phyloP scores from a whole-genome alignment of 208 protist species.

The Leishmania braziliensis region DNA sequence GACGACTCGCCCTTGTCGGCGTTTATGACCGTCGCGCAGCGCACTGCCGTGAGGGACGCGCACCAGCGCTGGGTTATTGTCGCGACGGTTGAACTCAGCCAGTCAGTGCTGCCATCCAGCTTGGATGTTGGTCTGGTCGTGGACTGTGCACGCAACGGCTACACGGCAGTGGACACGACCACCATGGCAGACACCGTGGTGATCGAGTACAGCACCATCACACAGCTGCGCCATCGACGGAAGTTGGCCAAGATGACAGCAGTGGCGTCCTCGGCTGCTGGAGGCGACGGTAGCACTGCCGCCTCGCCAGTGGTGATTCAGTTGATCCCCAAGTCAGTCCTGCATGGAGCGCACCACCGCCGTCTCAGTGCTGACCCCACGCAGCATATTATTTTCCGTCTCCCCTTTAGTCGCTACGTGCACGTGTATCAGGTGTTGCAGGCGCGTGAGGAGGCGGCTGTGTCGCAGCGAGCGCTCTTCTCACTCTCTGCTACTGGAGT shows the following conservation, averaged over 20 bases:
- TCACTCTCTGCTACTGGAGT: conserved; percentile 1
- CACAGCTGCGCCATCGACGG: conserved; percentile 63
- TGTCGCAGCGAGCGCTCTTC: conserved; percentile 22
- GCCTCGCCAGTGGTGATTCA: conserved; percentile 68
- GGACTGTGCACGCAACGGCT: conserved; percentile 73
- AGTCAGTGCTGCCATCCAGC: conserved; percentile 65
- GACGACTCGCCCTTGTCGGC: conserved; percentile 22
- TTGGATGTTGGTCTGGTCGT: conserved; percentile 73
- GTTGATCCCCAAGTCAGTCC: conserved; percentile 79
- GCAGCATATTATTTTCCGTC: conserved; percentile 73
- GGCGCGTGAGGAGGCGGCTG: conserved; percentile 56
- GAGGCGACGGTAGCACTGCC: neutral
- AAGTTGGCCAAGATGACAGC: conserved; percentile 39
- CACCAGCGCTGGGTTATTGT: conserved; percentile 56
- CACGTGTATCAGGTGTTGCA: conserved; percentile 76
- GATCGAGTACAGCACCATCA: conserved; percentile 64
- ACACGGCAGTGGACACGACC: conserved; percentile 44
- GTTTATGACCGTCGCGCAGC: conserved; percentile 34
- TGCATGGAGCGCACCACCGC: conserved; percentile 78
- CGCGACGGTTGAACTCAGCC: conserved; percentile 57
- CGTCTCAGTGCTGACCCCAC: conserved; percentile 59
- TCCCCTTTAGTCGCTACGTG: conserved; percentile 69
- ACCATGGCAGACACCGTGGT: conserved; percentile 44
- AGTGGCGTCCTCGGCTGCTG: neutral
- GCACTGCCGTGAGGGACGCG: conserved; percentile 14